phyloP scores from a whole-genome alignment of 1,139 yeast species.

The Sugiyamaella japonica region DNA sequence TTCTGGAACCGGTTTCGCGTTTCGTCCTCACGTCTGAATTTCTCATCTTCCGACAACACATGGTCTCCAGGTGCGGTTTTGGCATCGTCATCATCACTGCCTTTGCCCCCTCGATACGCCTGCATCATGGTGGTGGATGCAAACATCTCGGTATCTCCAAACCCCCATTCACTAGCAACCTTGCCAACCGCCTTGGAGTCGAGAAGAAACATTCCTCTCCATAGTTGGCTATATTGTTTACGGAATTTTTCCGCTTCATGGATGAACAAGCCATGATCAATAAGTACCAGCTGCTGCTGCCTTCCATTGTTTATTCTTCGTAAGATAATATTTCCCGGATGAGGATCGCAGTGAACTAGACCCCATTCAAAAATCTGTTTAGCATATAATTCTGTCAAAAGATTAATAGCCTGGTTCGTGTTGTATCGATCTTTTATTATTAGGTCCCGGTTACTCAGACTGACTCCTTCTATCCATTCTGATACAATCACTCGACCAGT shows the following conservation, averaged over 20 bases:
- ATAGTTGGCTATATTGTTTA: constrained; percentile 57
- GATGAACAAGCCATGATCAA: constrained; percentile 76
- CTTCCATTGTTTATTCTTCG: constrained; percentile 41
- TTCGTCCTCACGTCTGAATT: constrained; percentile 45
- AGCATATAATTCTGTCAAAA: constrained; percentile 58
- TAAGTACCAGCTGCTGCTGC: constrained; percentile 57
- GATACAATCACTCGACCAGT: constrained; percentile 56
- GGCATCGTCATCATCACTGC: background rate
- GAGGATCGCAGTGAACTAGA: constrained; percentile 77
- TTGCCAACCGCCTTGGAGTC: constrained; percentile 51
- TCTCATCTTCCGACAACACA: constrained; percentile 19
- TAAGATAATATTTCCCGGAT: constrained; percentile 73
- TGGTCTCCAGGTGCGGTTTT: constrained; percentile 16
- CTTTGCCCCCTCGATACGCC: constrained; percentile 41
- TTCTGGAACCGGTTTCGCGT: constrained; percentile 45
- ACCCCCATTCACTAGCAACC: constrained; percentile 66
- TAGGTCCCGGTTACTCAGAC: constrained; percentile 50
- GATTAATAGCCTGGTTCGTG: constrained; percentile 49
- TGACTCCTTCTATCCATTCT: constrained; percentile 77
- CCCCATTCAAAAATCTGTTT: constrained; percentile 76
- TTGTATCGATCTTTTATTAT: constrained; percentile 48
- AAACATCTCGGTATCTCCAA: constrained; percentile 64
- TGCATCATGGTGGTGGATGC: constrained; percentile 59
- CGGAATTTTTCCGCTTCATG: constrained; percentile 53
- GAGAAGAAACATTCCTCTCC: constrained; percentile 62